Percentiles rank a stretch among this genome's conserved stretches.
phyloP scores from a whole-genome alignment of 768 basidiomycete species.

The Rhizopogon vinicolor region DNA sequence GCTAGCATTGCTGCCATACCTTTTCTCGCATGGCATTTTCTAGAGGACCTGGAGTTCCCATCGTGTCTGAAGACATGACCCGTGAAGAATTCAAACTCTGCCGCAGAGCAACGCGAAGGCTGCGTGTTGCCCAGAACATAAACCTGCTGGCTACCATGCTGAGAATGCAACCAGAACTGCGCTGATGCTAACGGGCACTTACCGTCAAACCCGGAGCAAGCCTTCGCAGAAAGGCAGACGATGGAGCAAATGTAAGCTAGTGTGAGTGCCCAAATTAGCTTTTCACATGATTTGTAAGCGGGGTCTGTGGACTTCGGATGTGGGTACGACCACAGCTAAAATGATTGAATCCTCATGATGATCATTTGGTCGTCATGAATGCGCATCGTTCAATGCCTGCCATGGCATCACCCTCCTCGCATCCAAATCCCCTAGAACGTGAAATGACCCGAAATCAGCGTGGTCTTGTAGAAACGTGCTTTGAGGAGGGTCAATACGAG shows the following conservation, averaged over 20 bases:
- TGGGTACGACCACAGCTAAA: background rate
- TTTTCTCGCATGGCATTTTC: slow-evolving; percentile 60
- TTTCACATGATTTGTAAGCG: background rate
- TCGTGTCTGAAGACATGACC: slow-evolving; percentile 22
- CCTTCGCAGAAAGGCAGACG: background rate
- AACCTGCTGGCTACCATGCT: slow-evolving; percentile 7
- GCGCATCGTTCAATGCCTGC: background rate
- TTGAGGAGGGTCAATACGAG: slow-evolving; percentile 77
- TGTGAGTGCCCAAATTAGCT: background rate
- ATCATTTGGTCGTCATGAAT: background rate
- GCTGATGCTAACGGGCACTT: slow-evolving; percentile 2
- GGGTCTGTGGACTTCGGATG: background rate
- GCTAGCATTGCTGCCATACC: slow-evolving; percentile 30
- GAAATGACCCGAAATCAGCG: slow-evolving; percentile 47
- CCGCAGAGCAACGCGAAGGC: slow-evolving; percentile 13
- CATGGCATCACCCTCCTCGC: background rate
- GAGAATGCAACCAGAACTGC: slow-evolving; percentile 1
- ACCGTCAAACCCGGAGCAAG: slow-evolving; percentile 1
- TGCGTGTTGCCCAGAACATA: slow-evolving; percentile 22
- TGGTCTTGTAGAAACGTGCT: slow-evolving; percentile 62
- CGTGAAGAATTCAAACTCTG: slow-evolving; percentile 11
- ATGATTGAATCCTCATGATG: background rate
- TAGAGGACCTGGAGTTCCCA: slow-evolving; percentile 39
- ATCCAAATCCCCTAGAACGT: slow-evolving; percentile 22
- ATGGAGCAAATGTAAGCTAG: background rate